Evolutionary conservation across 352 stramenopile species (phyloP).

Genomic region (Pythium insidiosum): DNA sequence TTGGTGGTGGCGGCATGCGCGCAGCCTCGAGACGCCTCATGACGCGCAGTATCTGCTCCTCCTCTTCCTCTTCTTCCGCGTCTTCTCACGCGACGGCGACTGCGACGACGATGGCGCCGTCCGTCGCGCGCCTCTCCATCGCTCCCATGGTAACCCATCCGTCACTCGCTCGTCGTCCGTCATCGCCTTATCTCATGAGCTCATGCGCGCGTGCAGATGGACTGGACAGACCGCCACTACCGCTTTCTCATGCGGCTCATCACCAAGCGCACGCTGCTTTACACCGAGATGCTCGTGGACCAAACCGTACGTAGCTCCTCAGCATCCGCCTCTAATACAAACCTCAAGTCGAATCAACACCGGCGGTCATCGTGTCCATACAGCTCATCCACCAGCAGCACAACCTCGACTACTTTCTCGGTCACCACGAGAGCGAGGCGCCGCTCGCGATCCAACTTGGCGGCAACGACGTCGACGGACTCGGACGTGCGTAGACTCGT

Average conservation of each 20-base stretch:
- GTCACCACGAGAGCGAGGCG: constrained; percentile 73
- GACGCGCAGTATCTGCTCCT: constrained; percentile 10
- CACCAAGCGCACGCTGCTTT: constrained; percentile 91
- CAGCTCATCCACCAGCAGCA: constrained; percentile 79
- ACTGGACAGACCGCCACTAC: constrained; percentile 96
- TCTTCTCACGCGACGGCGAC: too few relatives aligned
- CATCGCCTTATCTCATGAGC: too few relatives aligned
- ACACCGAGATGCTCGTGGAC: constrained; percentile 98
- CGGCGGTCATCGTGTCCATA: neutral
- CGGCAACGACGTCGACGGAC: constrained; percentile 81
- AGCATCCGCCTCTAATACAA: neutral
- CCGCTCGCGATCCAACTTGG: constrained; percentile 93
- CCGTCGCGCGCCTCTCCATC: constrained; percentile 52
- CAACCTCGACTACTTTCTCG: constrained; percentile 87
- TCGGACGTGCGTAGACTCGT: constrained; percentile 60
- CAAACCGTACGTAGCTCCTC: constrained; percentile 93
- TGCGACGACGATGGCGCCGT: too few relatives aligned
- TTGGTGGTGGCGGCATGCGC: too few relatives aligned
- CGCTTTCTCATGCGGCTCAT: constrained; percentile 92
- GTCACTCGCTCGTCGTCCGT: too few relatives aligned
- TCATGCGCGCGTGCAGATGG: constrained; percentile 93
- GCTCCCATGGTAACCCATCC: constrained; percentile 74
- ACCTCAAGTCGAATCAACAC: neutral
- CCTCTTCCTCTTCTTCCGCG: constrained; percentile 1
- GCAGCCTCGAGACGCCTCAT: constrained; percentile 2